These are phyloP conservation scores for Candida boleticola DNA, from an alignment of 805 yeast genomes.

Conservation along the genomic window DNA sequence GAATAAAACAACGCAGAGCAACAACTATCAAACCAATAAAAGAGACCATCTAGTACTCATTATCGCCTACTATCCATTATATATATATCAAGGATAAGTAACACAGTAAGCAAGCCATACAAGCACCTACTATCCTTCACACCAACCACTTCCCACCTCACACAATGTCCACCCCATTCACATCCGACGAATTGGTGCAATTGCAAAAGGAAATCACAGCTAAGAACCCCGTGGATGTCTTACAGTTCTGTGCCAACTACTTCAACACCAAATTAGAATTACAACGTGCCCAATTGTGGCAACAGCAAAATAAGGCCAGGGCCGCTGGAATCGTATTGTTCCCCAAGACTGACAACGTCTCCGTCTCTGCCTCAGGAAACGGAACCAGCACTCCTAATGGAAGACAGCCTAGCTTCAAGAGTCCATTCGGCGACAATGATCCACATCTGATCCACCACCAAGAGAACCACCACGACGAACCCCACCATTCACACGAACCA, in stretches of 20 bases:
- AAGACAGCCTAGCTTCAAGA: slow-evolving; percentile 51
- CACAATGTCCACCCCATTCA: slow-evolving; percentile 11
- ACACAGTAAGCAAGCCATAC: no score
- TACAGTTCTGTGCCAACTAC: slow-evolving; percentile 75
- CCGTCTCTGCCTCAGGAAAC: slow-evolving; percentile 28
- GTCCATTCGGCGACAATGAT: slow-evolving; percentile 63
- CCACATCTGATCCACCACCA: slow-evolving; percentile 50
- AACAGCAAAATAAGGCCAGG: slow-evolving; percentile 46
- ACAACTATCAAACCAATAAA: no score
- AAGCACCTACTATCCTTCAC: no score
- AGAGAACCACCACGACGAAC: slow-evolving; percentile 14
- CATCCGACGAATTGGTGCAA: slow-evolving; percentile 54
- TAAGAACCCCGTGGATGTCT: slow-evolving; percentile 61
- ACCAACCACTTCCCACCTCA: no score
- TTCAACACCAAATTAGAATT: slow-evolving; percentile 61
- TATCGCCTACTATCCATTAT: no score
- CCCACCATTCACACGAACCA: no score
- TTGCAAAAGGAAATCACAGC: slow-evolving; percentile 54
- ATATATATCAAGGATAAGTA: no score
- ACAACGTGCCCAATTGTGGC: slow-evolving; percentile 54
- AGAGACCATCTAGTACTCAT: no score
- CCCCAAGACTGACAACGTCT: slow-evolving; percentile 35
- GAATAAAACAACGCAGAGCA: no score
- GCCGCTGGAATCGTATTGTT: slow-evolving; percentile 51
- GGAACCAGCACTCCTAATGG: slow-evolving; percentile 21